Conservation (phyloP, 2,329 filamentous ascomycete species). For the Leptographium procerum region DNA sequence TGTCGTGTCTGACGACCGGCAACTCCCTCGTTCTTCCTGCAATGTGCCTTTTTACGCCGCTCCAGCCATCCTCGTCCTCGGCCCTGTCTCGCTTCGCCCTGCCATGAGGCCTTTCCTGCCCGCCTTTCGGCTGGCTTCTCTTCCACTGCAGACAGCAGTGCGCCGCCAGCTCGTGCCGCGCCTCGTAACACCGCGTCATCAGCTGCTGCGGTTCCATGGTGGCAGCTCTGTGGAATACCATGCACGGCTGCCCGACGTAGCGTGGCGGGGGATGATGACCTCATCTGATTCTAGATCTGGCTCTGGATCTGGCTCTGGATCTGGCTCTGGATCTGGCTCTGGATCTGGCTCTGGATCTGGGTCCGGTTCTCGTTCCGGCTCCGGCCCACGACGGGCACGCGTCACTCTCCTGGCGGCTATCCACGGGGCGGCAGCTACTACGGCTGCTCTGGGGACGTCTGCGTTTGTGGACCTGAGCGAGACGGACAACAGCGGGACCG, state of each 20-base stretch:
- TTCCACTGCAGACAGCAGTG: not conserved
- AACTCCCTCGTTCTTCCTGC: not conserved
- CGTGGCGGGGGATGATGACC: too few relatives aligned
- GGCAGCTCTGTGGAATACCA: too few relatives aligned
- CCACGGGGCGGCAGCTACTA: conserved; percentile 19
- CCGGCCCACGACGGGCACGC: conserved; percentile 1
- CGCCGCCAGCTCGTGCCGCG: not conserved
- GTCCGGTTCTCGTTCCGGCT: not conserved
- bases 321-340: not conserved
- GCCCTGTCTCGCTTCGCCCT: not conserved
- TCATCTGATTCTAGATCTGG: too few relatives aligned
- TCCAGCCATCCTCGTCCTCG: not conserved
- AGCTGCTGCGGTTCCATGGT: not conserved
- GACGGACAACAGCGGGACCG: conserved; percentile 34
- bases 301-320: not conserved
- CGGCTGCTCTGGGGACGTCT: conserved; percentile 38
- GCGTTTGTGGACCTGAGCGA: conserved; percentile 49
- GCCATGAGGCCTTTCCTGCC: conserved; percentile 2
- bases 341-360: not conserved
- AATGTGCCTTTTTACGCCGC: not conserved
- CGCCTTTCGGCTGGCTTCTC: not conserved
- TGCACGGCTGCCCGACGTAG: too few relatives aligned
- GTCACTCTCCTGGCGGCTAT: conserved; percentile 26
- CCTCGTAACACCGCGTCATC: too few relatives aligned
- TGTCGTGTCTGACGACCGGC: not conserved